Evolutionary conservation across 2,329 filamentous ascomycete genomes (phyloP).

Genomic region (Sporothrix curviconia): DNA sequence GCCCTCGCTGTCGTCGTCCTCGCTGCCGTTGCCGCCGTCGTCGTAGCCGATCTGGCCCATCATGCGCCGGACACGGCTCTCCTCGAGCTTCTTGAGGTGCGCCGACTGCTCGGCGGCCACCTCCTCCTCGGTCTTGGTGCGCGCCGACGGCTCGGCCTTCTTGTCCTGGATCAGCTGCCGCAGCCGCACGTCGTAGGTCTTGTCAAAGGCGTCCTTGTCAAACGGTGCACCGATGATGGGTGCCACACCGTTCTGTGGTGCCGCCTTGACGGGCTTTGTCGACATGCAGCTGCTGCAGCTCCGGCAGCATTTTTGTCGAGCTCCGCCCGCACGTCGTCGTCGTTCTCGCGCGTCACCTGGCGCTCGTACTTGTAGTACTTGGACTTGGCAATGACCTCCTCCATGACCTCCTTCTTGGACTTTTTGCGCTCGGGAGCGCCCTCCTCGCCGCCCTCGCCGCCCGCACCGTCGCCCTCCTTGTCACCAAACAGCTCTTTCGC

Average conservation of each 20-base stretch:
- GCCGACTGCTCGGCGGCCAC: slow-evolving; percentile 69
- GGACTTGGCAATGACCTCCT: slow-evolving; percentile 95
- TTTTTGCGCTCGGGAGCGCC: slow-evolving; percentile 78
- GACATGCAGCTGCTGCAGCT: slow-evolving; percentile 67
- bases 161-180: slow-evolving; percentile 78
- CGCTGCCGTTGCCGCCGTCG: slow-evolving; percentile 48
- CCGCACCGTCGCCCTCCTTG: slow-evolving; percentile 28
- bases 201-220: slow-evolving; percentile 65
- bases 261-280: slow-evolving; percentile 24
- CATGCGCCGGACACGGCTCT: slow-evolving; percentile 79
- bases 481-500: slow-evolving; percentile 37
- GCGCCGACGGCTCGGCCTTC: slow-evolving; percentile 75
- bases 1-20: slow-evolving; percentile 29
- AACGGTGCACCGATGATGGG: slow-evolving; percentile 30
- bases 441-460: slow-evolving; percentile 37
- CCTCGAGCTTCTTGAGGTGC: slow-evolving; percentile 72
- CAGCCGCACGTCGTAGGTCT: slow-evolving; percentile 79
- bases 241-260: slow-evolving; percentile 19
- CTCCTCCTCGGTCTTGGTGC: slow-evolving; percentile 89
- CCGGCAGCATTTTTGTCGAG: slow-evolving; percentile 76
- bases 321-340: slow-evolving; percentile 77
- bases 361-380: slow-evolving; percentile 93
- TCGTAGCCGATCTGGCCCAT: slow-evolving; percentile 67
- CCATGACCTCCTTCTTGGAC: slow-evolving; percentile 93
- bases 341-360: slow-evolving; percentile 85